phyloP scores from a whole-genome alignment of 1,139 yeast species.

The Blastobotrys petasosporus region DNA sequence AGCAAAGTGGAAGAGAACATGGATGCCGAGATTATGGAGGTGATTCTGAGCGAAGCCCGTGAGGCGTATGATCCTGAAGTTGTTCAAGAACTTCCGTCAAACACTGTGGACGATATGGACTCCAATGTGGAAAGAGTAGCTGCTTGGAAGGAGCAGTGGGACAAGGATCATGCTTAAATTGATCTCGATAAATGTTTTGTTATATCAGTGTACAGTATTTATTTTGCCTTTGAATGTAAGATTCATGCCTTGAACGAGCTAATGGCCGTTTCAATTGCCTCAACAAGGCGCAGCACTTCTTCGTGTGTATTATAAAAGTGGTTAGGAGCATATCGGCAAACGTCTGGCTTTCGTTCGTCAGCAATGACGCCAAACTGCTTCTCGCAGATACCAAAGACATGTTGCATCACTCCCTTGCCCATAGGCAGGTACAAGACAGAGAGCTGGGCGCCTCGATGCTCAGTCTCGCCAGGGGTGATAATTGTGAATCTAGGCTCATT shows the following conservation, averaged over 20 bases:
- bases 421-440: slow-evolving; percentile 62
- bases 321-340: slow-evolving; percentile 75
- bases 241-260: slow-evolving; percentile 1
- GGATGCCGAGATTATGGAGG: slow-evolving; percentile 97
- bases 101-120: slow-evolving; percentile 69
- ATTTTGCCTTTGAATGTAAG: background rate
- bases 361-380: slow-evolving; percentile 56
- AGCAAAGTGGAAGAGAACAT: slow-evolving; percentile 82
- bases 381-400: slow-evolving; percentile 37
- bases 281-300: slow-evolving; percentile 51
- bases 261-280: slow-evolving; percentile 36
- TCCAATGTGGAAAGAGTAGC: slow-evolving; percentile 68
- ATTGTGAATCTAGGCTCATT: slow-evolving; percentile 51
- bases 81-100: slow-evolving; percentile 72
- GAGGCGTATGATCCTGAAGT: slow-evolving; percentile 75
- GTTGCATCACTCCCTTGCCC: slow-evolving; percentile 54
- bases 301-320: slow-evolving; percentile 74
- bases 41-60: slow-evolving; percentile 76
- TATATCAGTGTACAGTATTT: background rate
- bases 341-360: slow-evolving; percentile 87
- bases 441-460: slow-evolving; percentile 73
- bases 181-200: background rate
- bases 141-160: slow-evolving; percentile 75
- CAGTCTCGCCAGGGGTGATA: slow-evolving; percentile 58
- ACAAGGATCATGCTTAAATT: slow-evolving; percentile 20